These are phyloP conservation scores for Chlamydomonas asymmetrica DNA, from an alignment of 139 green algal species.

Conservation along the genomic window DNA sequence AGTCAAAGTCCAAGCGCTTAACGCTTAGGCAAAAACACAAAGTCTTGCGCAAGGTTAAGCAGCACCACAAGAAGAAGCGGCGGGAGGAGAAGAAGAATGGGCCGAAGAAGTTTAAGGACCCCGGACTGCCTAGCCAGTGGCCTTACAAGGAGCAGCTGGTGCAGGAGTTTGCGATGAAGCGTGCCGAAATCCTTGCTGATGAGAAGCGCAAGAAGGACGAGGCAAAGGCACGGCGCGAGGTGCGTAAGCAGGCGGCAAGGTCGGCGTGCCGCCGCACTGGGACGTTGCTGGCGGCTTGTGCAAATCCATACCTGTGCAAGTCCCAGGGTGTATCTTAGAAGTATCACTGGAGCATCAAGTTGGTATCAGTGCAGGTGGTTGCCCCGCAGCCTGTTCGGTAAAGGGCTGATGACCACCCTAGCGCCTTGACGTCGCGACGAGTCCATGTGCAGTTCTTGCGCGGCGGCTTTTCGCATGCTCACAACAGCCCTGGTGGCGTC, in stretches of 20 bases:
- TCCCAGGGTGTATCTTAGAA: too few relatives aligned
- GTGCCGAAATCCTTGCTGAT: conserved; percentile 60
- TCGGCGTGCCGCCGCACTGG: background rate
- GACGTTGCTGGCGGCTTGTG: too few relatives aligned
- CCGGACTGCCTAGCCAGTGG: conserved; percentile 89
- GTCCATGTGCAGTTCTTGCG: too few relatives aligned
- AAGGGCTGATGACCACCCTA: too few relatives aligned
- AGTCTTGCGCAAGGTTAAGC: conserved; percentile 76
- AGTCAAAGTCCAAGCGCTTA: conserved; percentile 90
- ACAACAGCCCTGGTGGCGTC: too few relatives aligned
- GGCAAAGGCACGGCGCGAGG: conserved; percentile 52
- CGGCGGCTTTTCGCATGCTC: too few relatives aligned
- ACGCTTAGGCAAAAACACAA: conserved; percentile 97
- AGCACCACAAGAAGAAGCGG: conserved; percentile 87
- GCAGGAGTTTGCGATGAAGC: conserved; percentile 84
- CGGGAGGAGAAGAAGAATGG: conserved; percentile 78
- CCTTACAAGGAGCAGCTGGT: conserved; percentile 96
- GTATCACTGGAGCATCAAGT: too few relatives aligned
- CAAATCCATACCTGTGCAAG: too few relatives aligned
- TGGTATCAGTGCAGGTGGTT: too few relatives aligned
- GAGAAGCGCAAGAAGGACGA: conserved; percentile 73
- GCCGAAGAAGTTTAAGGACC: conserved; percentile 82
- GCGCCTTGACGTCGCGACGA: too few relatives aligned
- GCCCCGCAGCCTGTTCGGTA: too few relatives aligned
- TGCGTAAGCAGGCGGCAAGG: background rate